Percentiles rank a stretch among this genome's conserved stretches.
Conservation (phyloP, 2,329 filamentous ascomycete genomes). For the Microcera coccophila region DNA sequence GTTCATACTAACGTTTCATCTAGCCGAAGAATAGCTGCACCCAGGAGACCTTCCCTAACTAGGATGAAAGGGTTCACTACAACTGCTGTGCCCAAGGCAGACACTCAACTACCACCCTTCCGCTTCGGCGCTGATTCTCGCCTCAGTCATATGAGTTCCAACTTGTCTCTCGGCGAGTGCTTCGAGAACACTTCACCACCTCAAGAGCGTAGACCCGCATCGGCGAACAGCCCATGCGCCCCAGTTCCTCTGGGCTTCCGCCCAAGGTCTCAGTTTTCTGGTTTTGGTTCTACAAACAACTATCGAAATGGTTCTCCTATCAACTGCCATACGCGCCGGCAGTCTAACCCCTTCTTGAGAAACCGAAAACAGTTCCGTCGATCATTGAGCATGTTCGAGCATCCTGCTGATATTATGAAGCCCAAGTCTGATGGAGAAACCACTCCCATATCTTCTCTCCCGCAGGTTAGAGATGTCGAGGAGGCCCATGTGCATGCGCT, state of each 20-base stretch:
- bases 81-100: slow-evolving; percentile 58
- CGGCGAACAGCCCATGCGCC: slow-evolving; percentile 56
- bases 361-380: slow-evolving; percentile 86
- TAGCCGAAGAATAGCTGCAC: slow-evolving; percentile 63
- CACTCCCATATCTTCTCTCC: slow-evolving; percentile 36
- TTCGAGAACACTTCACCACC: slow-evolving; percentile 72
- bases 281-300: slow-evolving; percentile 48
- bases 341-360: slow-evolving; percentile 66
- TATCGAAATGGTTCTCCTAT: slow-evolving; percentile 73
- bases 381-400: slow-evolving; percentile 97
- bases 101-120: slow-evolving; percentile 68
- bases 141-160: slow-evolving; percentile 28
- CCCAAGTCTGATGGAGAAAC: slow-evolving; percentile 60
- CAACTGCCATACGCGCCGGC: slow-evolving; percentile 65
- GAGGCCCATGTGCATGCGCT: slow-evolving; percentile 69
- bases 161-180: slow-evolving; percentile 70
- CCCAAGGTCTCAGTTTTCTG: slow-evolving; percentile 61
- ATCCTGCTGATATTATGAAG: slow-evolving; percentile 82
- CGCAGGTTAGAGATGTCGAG: slow-evolving; percentile 81
- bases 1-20: slow-evolving; percentile 21
- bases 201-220: slow-evolving; percentile 60
- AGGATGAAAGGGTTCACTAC: slow-evolving; percentile 73
- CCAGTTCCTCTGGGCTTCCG: slow-evolving; percentile 57
- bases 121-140: slow-evolving; percentile 57
- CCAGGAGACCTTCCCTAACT: slow-evolving; percentile 70